A percentile compares a stretch with the other conserved stretches of the same genome.
Evolutionary conservation across 805 yeast species (phyloP).

Genomic region (Sugiyamaella qingdaonensis): DNA sequence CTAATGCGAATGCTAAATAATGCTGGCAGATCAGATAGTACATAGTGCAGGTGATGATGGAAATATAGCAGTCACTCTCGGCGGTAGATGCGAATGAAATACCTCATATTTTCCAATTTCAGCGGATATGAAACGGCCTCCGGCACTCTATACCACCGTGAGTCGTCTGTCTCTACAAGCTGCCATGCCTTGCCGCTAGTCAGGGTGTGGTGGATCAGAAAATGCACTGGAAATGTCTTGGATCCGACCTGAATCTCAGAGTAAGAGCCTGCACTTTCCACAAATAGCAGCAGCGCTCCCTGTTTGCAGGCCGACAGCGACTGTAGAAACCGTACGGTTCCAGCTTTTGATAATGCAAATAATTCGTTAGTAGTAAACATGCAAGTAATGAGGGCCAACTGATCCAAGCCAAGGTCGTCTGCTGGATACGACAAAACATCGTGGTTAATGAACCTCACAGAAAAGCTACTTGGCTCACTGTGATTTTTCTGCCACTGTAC

Average conservation of each 20-base stretch:
- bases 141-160: constrained; percentile 73
- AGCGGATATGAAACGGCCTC: constrained; percentile 53
- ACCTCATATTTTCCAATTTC: constrained; percentile 83
- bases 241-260: constrained; percentile 74
- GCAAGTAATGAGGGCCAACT: constrained; percentile 56
- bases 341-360: constrained; percentile 61
- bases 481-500: constrained; percentile 10
- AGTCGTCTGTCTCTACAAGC: constrained; percentile 59
- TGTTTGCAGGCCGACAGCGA: constrained; percentile 47
- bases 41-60: too few species aligned
- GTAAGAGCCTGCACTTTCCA: constrained; percentile 89
- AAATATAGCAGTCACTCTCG: not conserved
- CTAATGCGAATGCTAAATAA: too few species aligned
- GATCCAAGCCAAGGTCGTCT: constrained; percentile 26
- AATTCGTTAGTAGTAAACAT: constrained; percentile 86
- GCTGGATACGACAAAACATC: constrained; percentile 25
- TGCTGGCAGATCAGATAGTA: too few species aligned
- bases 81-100: constrained; percentile 65
- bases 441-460: constrained; percentile 16
- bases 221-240: constrained; percentile 78
- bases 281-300: constrained; percentile 61
- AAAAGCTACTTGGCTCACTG: constrained; percentile 3
- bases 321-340: constrained; percentile 57
- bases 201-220: constrained; percentile 67
- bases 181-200: constrained; percentile 67